Evolutionary conservation across 495 filamentous ascomycete genomes (phyloP).

Genomic region (Penicillium angulare): DNA sequence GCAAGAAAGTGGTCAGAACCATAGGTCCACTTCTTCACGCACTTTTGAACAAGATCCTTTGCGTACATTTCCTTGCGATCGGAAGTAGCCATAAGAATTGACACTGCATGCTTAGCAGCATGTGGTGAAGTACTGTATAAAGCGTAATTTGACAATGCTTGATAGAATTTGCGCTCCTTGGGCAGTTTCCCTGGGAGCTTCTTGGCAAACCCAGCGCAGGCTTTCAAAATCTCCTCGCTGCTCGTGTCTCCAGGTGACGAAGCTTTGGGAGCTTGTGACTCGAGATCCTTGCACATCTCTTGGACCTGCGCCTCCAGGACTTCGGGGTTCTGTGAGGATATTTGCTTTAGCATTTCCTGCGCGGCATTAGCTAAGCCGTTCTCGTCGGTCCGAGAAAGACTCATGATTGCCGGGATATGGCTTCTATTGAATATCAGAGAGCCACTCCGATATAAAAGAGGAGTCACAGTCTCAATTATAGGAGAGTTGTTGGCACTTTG

Average conservation of each 20-base stretch:
- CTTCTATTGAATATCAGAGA: conserved; percentile 90
- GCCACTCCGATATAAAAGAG: conserved; percentile 80
- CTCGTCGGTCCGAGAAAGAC: conserved; percentile 77
- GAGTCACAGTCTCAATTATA: conserved; percentile 73
- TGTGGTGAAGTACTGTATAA: conserved; percentile 76
- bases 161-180: conserved; percentile 77
- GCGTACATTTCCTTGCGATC: conserved; percentile 85
- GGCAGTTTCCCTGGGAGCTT: conserved; percentile 84
- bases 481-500: conserved; percentile 59
- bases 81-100: conserved; percentile 77
- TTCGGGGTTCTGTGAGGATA: conserved; percentile 82
- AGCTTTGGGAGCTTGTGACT: conserved; percentile 71
- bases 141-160: conserved; percentile 77
- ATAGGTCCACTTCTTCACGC: conserved; percentile 73
- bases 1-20: conserved; percentile 76
- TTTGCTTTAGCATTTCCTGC: conserved; percentile 89
- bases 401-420: conserved; percentile 87
- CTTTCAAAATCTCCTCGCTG: conserved; percentile 86
- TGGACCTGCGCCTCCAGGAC: conserved; percentile 89
- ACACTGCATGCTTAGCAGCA: conserved; percentile 89
- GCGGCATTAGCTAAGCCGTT: conserved; percentile 72
- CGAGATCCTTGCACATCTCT: conserved; percentile 83
- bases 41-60: conserved; percentile 74
- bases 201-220: conserved; percentile 83
- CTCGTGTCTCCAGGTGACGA: conserved; percentile 62